These are phyloP conservation scores for Suillus clintonianus DNA, from an alignment of 768 basidiomycete species.

Conservation along the genomic window DNA sequence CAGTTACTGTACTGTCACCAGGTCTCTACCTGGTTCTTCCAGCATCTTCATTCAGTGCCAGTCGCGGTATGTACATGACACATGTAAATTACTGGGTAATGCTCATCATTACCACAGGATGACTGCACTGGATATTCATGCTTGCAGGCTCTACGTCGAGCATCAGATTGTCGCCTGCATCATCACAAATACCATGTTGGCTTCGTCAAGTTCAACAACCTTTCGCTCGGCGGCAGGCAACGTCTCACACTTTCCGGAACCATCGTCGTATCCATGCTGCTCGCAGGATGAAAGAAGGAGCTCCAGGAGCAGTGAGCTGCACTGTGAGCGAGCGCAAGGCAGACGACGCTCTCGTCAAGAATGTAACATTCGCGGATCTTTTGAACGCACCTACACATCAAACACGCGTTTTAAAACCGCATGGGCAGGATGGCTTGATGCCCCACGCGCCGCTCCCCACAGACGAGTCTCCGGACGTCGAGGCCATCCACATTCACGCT, in stretches of 20 bases:
- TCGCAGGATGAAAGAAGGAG: slow-evolving; percentile 1
- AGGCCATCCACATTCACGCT: slow-evolving; percentile 6
- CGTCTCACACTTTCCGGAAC: slow-evolving; percentile 1
- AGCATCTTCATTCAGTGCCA: slow-evolving; percentile 29
- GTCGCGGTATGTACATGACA: slow-evolving; percentile 45
- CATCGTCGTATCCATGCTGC: slow-evolving; percentile 9
- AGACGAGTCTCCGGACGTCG: slow-evolving; percentile 1
- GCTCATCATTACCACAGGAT: slow-evolving; percentile 47
- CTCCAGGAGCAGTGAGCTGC: slow-evolving; percentile 1
- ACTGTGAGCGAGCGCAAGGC: not conserved
- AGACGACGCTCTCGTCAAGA: not conserved
- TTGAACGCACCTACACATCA: not conserved
- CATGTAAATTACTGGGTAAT: slow-evolving; percentile 7
- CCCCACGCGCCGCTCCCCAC: not conserved
- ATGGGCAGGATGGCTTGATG: not conserved
- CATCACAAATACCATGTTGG: slow-evolving; percentile 33
- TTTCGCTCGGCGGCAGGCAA: slow-evolving; percentile 12
- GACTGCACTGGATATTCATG: slow-evolving; percentile 75
- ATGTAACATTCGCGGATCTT: not conserved
- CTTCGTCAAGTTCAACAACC: slow-evolving; percentile 15
- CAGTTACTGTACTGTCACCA: not conserved
- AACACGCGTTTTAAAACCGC: not conserved
- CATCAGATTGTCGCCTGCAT: slow-evolving; percentile 48
- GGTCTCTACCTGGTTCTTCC: slow-evolving; percentile 6
- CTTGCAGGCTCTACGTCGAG: slow-evolving; percentile 81